Conservation (phyloP, 108 stramenopile genomes). For the Cyclotella distinguenda region DNA sequence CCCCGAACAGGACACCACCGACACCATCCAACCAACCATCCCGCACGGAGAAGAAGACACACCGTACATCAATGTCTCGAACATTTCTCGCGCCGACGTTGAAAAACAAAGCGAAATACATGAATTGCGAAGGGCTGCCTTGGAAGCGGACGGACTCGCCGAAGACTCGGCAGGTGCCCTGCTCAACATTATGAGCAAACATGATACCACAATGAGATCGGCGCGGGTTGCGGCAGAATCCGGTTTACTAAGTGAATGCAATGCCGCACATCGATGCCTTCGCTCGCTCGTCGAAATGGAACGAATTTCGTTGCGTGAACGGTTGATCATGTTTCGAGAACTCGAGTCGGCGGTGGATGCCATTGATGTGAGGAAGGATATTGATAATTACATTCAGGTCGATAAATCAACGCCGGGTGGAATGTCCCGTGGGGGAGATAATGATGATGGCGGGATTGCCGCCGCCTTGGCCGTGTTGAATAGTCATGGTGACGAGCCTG, state of each 20-base stretch:
- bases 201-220: conserved; percentile 65
- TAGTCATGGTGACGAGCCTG: conserved; percentile 47
- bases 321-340: conserved; percentile 46
- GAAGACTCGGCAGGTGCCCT: conserved; percentile 60
- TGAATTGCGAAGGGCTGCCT: conserved; percentile 52
- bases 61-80: conserved; percentile 6
- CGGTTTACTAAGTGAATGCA: conserved; percentile 56
- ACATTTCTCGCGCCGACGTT: conserved; percentile 53
- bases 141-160: conserved; percentile 59
- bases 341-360: conserved; percentile 53
- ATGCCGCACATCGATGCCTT: conserved; percentile 57
- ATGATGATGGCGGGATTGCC: conserved; percentile 80
- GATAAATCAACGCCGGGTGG: conserved; percentile 60
- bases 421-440: conserved; percentile 51
- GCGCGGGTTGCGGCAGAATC: conserved; percentile 70
- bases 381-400: conserved; percentile 58
- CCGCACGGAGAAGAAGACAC: not conserved
- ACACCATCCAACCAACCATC: too few relatives aligned
- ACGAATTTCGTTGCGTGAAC: conserved; percentile 54
- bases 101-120: conserved; percentile 61
- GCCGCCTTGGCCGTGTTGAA: conserved; percentile 71
- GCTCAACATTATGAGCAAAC: conserved; percentile 55
- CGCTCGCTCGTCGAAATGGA: conserved; percentile 58
- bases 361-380: conserved; percentile 70
- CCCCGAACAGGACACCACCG: not conserved